Percentiles rank a stretch among this genome's conserved stretches.
These are phyloP conservation scores for Filosporella fistucella DNA, from an alignment of 495 filamentous ascomycete species.

Conservation along the genomic window DNA sequence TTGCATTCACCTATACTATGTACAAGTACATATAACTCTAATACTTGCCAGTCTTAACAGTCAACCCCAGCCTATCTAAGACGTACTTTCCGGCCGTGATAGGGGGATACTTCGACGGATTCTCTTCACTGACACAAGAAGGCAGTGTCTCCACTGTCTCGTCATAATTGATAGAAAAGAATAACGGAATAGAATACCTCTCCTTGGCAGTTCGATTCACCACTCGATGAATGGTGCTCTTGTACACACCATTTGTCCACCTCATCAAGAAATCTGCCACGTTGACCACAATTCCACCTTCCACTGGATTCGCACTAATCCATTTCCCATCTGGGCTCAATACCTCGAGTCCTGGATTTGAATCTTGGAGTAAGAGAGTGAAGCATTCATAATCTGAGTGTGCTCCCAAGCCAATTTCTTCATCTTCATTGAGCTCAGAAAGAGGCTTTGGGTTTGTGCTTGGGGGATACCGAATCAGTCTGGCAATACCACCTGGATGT, in stretches of 20 bases:
- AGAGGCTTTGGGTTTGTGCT: constrained; percentile 25
- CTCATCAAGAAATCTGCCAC: constrained; percentile 39
- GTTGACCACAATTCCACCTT: constrained; percentile 46
- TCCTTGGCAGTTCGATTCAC: constrained; percentile 39
- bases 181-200: constrained; percentile 41
- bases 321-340: constrained; percentile 44
- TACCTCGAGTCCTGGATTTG: constrained; percentile 43
- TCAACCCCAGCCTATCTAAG: constrained; percentile 19
- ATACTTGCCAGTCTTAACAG: constrained; percentile 19
- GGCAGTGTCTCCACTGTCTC: constrained; percentile 22
- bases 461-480: constrained; percentile 41
- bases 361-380: constrained; percentile 28
- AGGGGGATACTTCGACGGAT: constrained; percentile 17
- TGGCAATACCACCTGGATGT: constrained; percentile 37
- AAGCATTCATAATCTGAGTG: constrained; percentile 46
- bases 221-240: constrained; percentile 41
- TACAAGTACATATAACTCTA: no score
- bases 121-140: constrained; percentile 16
- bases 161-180: constrained; percentile 31
- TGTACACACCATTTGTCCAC: constrained; percentile 42
- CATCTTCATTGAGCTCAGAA: constrained; percentile 22
- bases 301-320: constrained; percentile 37
- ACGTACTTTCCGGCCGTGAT: constrained; percentile 25
- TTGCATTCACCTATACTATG: no score
- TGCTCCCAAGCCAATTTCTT: constrained; percentile 39